These are phyloP conservation scores for Quercus parvula DNA, from an alignment of 306 rosid species.

Conservation along the genomic window DNA sequence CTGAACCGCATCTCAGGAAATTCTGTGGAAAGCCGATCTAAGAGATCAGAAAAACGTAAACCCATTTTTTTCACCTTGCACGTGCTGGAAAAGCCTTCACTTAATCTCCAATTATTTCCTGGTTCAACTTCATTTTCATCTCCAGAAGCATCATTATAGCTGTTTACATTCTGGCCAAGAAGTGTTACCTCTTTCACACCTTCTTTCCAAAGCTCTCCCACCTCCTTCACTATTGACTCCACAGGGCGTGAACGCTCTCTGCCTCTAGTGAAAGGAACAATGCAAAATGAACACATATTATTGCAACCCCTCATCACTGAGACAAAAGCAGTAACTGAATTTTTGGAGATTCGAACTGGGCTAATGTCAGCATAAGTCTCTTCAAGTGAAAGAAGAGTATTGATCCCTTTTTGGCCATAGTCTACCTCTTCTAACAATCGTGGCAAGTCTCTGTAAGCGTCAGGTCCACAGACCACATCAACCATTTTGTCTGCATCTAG, in stretches of 20 bases:
- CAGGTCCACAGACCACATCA: constrained; percentile 96
- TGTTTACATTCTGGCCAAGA: constrained; percentile 96
- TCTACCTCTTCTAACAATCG: constrained; percentile 84
- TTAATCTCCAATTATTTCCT: constrained; percentile 72
- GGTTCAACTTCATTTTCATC: constrained; percentile 52
- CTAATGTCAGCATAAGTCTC: constrained; percentile 96
- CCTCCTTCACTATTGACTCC: constrained; percentile 90
- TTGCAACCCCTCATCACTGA: constrained; percentile 98
- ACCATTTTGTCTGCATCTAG: constrained; percentile 96
- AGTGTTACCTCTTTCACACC: constrained; percentile 96
- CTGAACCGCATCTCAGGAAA: constrained; percentile 97
- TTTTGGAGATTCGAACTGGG: constrained; percentile 84
- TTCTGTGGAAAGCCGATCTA: constrained; percentile 74
- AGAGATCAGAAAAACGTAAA: constrained; percentile 82
- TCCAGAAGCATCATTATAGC: constrained; percentile 80
- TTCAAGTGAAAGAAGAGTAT: constrained; percentile 93
- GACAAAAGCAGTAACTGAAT: constrained; percentile 80
- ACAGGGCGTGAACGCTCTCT: constrained; percentile 93
- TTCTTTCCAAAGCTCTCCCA: constrained; percentile 79
- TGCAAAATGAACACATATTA: constrained; percentile 97
- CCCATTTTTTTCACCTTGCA: constrained; percentile 84
- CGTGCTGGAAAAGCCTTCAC: constrained; percentile 86
- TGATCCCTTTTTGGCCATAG: constrained; percentile 90
- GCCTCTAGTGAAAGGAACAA: constrained; percentile 94
- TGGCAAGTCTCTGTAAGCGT: constrained; percentile 93